phyloP scores from a whole-genome alignment of 2,329 filamentous ascomycete genomes.

The Fusarium verrucosum region DNA sequence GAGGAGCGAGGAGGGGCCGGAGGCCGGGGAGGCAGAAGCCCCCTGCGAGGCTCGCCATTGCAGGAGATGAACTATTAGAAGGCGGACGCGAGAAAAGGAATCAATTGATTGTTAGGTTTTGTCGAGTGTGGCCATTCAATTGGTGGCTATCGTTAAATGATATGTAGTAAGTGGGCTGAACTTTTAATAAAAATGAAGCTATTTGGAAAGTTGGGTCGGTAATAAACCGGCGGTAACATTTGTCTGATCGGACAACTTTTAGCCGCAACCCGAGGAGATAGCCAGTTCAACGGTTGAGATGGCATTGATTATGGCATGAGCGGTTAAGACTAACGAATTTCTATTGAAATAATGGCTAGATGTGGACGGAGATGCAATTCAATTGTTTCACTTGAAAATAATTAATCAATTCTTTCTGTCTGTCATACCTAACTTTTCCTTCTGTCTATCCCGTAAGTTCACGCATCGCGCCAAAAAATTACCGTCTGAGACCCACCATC shows the following conservation, averaged over 20 bases:
- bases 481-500: conserved; percentile 43
- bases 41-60: conserved; percentile 48
- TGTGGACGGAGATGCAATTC: not conserved
- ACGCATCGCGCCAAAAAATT: conserved; percentile 47
- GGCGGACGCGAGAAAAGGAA: not conserved
- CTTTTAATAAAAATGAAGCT: conserved; percentile 33
- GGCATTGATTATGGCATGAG: not conserved
- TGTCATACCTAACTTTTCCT: no score
- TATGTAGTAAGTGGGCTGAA: conserved; percentile 10
- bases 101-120: conserved; percentile 1
- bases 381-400: not conserved
- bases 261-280: conserved; percentile 22
- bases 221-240: conserved; percentile 25
- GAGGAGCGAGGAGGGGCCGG: conserved; percentile 38
- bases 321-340: not conserved
- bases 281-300: conserved; percentile 2
- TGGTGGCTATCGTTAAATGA: conserved; percentile 9
- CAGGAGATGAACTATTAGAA: not conserved
- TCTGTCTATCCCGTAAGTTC: conserved; percentile 18
- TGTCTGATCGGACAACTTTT: conserved; percentile 31
- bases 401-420: not conserved
- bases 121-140: conserved; percentile 9
- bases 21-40: conserved; percentile 45
- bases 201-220: conserved; percentile 27
- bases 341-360: not conserved